phyloP scores from a whole-genome alignment of 2,329 filamentous ascomycete genomes.

The Ilyonectria destructans region DNA sequence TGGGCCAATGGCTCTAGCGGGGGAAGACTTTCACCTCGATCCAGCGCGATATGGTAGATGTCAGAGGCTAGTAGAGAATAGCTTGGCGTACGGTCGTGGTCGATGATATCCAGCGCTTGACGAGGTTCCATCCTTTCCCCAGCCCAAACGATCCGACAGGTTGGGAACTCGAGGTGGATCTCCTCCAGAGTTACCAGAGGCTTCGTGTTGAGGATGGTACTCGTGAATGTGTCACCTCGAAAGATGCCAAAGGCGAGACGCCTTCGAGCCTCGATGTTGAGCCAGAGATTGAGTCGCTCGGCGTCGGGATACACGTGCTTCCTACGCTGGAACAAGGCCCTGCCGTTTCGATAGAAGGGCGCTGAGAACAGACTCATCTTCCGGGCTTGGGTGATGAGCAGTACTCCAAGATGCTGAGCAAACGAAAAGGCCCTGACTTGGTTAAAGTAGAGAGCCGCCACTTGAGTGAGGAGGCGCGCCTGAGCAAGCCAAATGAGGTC shows the following conservation, averaged over 20 bases:
- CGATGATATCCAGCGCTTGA: not conserved
- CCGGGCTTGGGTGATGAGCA: not conserved
- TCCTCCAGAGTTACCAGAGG: not conserved
- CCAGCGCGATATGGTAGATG: not conserved
- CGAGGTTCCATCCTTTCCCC: not conserved
- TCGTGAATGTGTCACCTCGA: not conserved
- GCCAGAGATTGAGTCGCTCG: not conserved
- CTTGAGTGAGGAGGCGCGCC: not conserved
- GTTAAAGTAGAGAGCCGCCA: not conserved
- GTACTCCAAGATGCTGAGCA: not conserved
- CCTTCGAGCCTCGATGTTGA: not conserved
- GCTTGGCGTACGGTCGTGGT: not conserved
- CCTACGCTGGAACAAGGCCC: no score
- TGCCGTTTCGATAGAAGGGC: no score
- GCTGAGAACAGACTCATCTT: no score
- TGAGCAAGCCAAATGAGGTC: not conserved
- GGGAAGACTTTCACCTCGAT: not conserved
- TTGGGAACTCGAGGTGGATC: not conserved
- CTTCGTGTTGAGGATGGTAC: not conserved
- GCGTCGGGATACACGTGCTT: not conserved
- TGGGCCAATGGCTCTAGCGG: not conserved
- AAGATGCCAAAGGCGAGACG: constrained; percentile 3
- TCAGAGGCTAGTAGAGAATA: not conserved
- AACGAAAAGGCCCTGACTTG: not conserved
- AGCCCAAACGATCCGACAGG: not conserved